Evolutionary conservation across 192 early-diverging fungal species (phyloP), one percentile per base, ranked within the genome.

Genomic region (Dispira parvispora): DNA sequence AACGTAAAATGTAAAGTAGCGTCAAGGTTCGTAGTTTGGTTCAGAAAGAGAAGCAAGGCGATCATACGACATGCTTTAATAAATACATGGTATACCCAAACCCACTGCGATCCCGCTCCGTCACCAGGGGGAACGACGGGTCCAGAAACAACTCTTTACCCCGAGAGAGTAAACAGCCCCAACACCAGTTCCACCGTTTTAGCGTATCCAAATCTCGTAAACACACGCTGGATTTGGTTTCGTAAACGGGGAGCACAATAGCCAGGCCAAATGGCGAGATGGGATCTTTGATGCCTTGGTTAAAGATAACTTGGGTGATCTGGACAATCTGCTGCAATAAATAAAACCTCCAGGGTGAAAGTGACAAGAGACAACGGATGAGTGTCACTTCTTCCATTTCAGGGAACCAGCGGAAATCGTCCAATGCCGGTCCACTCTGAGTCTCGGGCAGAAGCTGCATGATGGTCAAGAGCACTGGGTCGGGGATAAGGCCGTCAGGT

Each of bases 1-100:
- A 38, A 6, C 32, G 6, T 38, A 38, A 38, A 38, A 6, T 38
- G 6, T 38, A 38, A 38, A 38, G 6, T 38, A 38, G 6, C 6
- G 32, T 38, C 32, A 38, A 38, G 32, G 32, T 38, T 38, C 32
- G 6, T 38, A 4, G 1, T 38, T 38, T 38, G 32, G 32, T 1
- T 38, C 6, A 38, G 32, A 38, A 38, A 6, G 1, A 4, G 32
- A 38, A 38, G 32, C 32, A 38, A 38, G 32, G 32, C 32, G 32
- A 38, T 38, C 32, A 38, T 6, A 38, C 32, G 47, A 13, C 57
- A 21, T 60, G 57, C 27, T 60, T 60, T 14, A 43, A 27, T 27
- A 60, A 43, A 43, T 60, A 60, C 57, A 60, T 60, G 57, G 57
- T 60, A 43, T 60, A 60, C 14, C 57, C 57, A 27, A 60, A 60